Conservation (phyloP, 371 early-diverging fungal species). For the Circinella umbellata region DNA sequence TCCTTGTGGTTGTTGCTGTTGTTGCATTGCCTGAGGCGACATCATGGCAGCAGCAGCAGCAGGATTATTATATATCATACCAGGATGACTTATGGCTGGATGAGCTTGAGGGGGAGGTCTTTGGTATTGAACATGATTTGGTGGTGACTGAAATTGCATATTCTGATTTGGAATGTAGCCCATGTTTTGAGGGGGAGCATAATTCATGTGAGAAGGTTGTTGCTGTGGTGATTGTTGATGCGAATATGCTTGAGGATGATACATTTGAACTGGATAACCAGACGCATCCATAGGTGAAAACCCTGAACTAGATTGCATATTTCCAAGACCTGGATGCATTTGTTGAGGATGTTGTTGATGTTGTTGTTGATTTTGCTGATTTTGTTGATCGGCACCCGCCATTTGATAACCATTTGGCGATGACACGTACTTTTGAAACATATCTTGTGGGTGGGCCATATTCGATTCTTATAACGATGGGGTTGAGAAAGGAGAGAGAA, state of each 20-base stretch:
- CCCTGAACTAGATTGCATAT: constrained; percentile 18
- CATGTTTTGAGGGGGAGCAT: constrained; percentile 13
- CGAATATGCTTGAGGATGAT: constrained; percentile 24
- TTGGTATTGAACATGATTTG: constrained; percentile 19
- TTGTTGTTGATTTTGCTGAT: constrained; percentile 5
- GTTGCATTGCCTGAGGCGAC: constrained; percentile 22
- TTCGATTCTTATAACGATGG: background rate
- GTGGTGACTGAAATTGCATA: constrained; percentile 16
- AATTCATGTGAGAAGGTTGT: constrained; percentile 27
- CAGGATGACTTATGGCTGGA: constrained; percentile 23
- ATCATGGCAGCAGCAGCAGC: constrained; percentile 22
- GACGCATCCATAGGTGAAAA: constrained; percentile 11
- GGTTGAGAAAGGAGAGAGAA: background rate
- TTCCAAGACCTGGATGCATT: constrained; percentile 24
- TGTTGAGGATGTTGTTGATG: constrained; percentile 27
- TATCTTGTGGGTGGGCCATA: constrained; percentile 32
- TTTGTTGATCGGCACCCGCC: constrained; percentile 16
- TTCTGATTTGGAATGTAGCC: constrained; percentile 19
- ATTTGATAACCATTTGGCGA: constrained; percentile 25
- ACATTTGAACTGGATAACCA: constrained; percentile 21
- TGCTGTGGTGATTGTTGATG: constrained; percentile 29
- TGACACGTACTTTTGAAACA: constrained; percentile 28
- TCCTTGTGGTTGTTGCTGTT: constrained; percentile 1
- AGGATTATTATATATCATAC: constrained; percentile 30
- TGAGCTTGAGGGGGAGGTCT: constrained; percentile 9